Conservation (phyloP, 768 basidiomycete species). For the Phlebiopsis gigantea region DNA sequence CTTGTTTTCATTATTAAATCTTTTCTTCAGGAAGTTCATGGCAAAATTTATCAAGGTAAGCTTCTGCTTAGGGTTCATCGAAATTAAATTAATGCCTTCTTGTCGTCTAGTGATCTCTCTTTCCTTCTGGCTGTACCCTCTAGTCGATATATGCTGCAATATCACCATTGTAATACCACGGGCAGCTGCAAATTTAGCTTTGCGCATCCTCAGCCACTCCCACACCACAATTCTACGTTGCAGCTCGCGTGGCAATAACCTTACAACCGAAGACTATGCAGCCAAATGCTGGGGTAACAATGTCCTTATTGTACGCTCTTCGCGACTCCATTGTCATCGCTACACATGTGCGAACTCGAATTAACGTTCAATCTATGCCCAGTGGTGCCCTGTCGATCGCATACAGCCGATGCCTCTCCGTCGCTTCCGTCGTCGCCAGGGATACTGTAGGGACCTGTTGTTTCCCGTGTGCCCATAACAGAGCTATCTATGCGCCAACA, state of each 20-base stretch:
- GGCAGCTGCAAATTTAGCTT: not conserved
- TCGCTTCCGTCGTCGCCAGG: not conserved
- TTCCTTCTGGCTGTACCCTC: not conserved
- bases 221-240: not conserved
- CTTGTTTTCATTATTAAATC: not conserved
- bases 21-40: constrained; percentile 75
- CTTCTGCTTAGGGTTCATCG: not conserved
- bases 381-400: not conserved
- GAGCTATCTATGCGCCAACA: not conserved
- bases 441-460: not conserved
- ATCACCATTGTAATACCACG: not conserved
- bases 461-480: not conserved
- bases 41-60: constrained; percentile 81
- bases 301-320: not conserved
- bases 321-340: not conserved
- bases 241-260: not conserved
- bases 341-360: not conserved
- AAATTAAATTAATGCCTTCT: not conserved
- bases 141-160: not conserved
- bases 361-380: not conserved
- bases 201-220: not conserved
- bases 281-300: not conserved
- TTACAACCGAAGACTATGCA: not conserved
- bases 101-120: not conserved
- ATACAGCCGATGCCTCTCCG: not conserved